Evolutionary conservation across 2,329 filamentous ascomycete genomes (phyloP), one percentile per base, ranked within the genome.

Genomic region (Botrytis elliptica): DNA sequence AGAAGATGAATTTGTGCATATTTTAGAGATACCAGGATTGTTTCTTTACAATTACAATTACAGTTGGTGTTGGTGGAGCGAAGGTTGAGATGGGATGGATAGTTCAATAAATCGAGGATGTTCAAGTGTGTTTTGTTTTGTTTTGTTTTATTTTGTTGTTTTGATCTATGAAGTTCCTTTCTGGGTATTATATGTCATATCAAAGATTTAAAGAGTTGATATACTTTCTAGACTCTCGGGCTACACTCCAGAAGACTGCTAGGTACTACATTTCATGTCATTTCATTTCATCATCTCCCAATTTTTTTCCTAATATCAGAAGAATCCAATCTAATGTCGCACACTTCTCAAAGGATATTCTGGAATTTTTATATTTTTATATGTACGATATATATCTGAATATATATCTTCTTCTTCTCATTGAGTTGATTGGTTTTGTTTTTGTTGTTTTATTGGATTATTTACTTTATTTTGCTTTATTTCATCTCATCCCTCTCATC

Each of bases 21-120:
- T 65, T 42, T 42, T 18, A 55, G 25, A 57, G 66, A 57, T 68
- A 68, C 49, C 66, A 57, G 46, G 66, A 42, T 57, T 33, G 36
- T 55, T 57, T 65, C 29, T 46, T 65, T 22, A 42, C 49, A 14
- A 18, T 68, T 57, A 42, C 36, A 22, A 36, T 68, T 33, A 16
- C 29, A 29, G 29, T 33, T 33, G 4, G 33, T 33, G 33, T 33
- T 33, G 33, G 49, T 42, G 20, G 16, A 33, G 49, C 6, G 49
- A 57, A 57, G 6, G 40, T 38, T 12, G 16, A 10, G 36, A 33
- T 42, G 12, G 22, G n/a, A 33, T 42, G 12, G 25, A 55, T 55
- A 16, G 44, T 22, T 49, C 6, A 33, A 3, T 22, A 57, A 57
- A 14, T 33, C 16, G 5, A 57, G 25, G 5, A 33, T 4, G 55